Percentiles rank a stretch among this genome's conserved stretches.
phyloP scores from a whole-genome alignment of 2,329 filamentous ascomycete species.

The Exophiala aquamarina region DNA sequence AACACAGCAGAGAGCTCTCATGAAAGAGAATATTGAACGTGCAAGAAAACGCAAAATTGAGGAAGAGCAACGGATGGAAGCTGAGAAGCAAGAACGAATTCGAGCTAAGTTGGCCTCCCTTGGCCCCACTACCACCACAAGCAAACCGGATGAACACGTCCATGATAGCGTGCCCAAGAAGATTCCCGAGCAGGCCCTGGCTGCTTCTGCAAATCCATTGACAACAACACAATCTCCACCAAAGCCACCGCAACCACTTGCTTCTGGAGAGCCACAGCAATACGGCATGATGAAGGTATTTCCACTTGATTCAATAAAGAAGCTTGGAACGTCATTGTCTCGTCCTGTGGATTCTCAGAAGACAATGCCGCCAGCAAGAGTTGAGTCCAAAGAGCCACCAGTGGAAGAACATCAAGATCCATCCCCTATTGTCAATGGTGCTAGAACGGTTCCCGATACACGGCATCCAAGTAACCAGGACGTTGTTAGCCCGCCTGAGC shows the following conservation, averaged over 20 bases:
- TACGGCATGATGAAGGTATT: slow-evolving; percentile 65
- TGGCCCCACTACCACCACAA: slow-evolving; percentile 18
- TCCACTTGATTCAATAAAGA: slow-evolving; percentile 54
- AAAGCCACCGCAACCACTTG: slow-evolving; percentile 58
- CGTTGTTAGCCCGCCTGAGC: slow-evolving; percentile 8
- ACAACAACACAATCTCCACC: slow-evolving; percentile 51
- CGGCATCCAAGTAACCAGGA: slow-evolving; percentile 17
- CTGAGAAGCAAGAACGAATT: slow-evolving; percentile 58
- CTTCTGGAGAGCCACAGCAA: slow-evolving; percentile 58
- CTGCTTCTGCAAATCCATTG: slow-evolving; percentile 20
- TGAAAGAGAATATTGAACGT: slow-evolving; percentile 59
- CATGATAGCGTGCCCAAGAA: slow-evolving; percentile 25
- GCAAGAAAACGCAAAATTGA: slow-evolving; percentile 55
- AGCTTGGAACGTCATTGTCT: slow-evolving; percentile 33
- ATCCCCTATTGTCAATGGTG: slow-evolving; percentile 34
- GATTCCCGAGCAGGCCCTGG: slow-evolving; percentile 18
- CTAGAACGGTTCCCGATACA: slow-evolving; percentile 13
- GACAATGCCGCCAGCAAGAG: slow-evolving; percentile 18
- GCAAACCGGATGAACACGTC: slow-evolving; percentile 7
- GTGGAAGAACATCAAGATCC: slow-evolving; percentile 17
- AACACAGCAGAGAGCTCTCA: slow-evolving; percentile 57
- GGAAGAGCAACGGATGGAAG: slow-evolving; percentile 57
- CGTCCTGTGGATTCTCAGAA: slow-evolving; percentile 38
- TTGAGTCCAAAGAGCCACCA: slow-evolving; percentile 6
- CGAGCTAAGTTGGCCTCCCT: slow-evolving; percentile 56